Percentiles rank a stretch among this genome's conserved stretches.
Conservation (phyloP, 2,329 filamentous ascomycete genomes). For the Calonectria pseudoreteaudii region DNA sequence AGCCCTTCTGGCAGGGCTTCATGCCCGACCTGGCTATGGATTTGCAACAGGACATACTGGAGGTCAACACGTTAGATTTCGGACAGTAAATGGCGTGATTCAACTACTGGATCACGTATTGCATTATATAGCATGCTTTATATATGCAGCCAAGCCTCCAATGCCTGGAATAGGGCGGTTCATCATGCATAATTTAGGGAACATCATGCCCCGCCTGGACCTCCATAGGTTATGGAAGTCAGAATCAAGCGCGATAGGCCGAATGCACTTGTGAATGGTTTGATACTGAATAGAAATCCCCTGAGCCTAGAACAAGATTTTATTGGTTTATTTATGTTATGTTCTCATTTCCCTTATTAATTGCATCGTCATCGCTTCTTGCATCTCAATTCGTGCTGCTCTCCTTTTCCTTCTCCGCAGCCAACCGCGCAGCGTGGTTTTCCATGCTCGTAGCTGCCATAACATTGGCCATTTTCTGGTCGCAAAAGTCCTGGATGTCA, state of each 20-base stretch:
- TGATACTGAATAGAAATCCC: not conserved
- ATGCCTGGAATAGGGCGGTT: too few species aligned
- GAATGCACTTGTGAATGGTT: not conserved
- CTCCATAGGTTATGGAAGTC: too few species aligned
- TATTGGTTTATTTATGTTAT: not conserved
- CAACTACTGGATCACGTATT: not conserved
- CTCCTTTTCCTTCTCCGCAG: not conserved
- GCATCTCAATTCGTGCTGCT: not conserved
- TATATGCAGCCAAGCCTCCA: too few species aligned
- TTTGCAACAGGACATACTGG: not conserved
- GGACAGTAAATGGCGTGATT: not conserved
- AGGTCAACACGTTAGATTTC: not conserved
- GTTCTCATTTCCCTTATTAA: not conserved
- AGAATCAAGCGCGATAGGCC: not conserved
- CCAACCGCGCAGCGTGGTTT: slow-evolving; percentile 1
- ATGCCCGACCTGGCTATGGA: not conserved
- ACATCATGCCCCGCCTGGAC: not conserved
- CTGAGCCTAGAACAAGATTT: not conserved
- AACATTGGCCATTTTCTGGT: slow-evolving; percentile 38
- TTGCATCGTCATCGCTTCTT: not conserved
- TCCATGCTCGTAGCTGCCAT: slow-evolving; percentile 34
- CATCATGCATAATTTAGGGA: not conserved
- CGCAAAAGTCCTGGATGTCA: slow-evolving; percentile 36
- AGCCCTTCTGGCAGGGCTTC: not conserved
- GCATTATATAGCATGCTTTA: too few species aligned